These are phyloP conservation scores for Picea abies DNA, from an alignment of 83 land plant species.

Conservation along the genomic window DNA sequence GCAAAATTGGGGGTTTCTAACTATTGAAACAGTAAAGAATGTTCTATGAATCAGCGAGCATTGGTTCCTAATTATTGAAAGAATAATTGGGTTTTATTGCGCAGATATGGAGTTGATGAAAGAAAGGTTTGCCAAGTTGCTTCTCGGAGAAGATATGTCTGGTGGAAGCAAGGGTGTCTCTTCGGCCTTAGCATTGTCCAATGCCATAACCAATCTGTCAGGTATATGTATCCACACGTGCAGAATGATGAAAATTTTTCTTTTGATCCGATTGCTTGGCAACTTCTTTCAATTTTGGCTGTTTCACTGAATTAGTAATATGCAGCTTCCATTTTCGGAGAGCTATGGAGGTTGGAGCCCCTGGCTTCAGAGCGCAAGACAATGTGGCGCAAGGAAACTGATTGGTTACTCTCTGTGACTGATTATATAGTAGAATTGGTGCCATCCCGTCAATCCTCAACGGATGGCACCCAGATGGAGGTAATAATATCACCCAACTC, in stretches of 20 bases:
- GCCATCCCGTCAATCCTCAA: conserved; percentile 22
- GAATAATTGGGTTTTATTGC: too few species aligned
- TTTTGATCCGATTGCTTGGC: not conserved
- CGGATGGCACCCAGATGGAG: conserved; percentile 38
- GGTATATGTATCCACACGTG: conserved; percentile 28
- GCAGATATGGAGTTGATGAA: conserved; percentile 64
- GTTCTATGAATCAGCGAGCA: too few species aligned
- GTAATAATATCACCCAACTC: conserved; percentile 3
- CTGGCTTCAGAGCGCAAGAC: conserved; percentile 29
- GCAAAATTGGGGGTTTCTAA: too few species aligned
- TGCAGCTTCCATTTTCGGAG: conserved; percentile 45
- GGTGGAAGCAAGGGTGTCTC: conserved; percentile 85
- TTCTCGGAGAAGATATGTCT: conserved; percentile 85
- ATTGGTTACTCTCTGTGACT: conserved; percentile 41
- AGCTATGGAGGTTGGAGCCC: conserved; percentile 41
- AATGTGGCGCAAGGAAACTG: conserved; percentile 35
- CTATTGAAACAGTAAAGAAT: too few species aligned
- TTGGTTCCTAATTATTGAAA: too few species aligned
- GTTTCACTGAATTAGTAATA: not conserved
- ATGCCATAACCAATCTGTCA: conserved; percentile 78
- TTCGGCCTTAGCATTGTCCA: conserved; percentile 74
- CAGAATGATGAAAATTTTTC: not conserved
- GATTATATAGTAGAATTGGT: conserved; percentile 42
- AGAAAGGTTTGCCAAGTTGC: conserved; percentile 80
- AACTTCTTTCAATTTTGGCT: not conserved